Evolutionary conservation across 2,329 filamentous ascomycete species (phyloP).

Genomic region (Ophiostoma populinum): DNA sequence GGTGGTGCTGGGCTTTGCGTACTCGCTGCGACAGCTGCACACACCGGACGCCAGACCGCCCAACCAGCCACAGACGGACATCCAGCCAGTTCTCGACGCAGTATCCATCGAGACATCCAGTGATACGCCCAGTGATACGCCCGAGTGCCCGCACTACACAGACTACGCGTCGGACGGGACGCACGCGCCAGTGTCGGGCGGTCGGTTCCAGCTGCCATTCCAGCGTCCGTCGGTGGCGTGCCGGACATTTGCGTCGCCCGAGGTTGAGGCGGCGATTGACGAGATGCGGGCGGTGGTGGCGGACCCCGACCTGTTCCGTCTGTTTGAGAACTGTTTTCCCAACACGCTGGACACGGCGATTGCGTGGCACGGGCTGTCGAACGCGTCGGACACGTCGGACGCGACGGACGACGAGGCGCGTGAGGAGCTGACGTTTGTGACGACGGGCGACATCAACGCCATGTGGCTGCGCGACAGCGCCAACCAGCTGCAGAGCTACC

Average conservation of each 20-base stretch:
- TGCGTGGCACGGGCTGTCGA: constrained; percentile 8
- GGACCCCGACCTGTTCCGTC: constrained; percentile 44
- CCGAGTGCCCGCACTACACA: constrained; percentile 12
- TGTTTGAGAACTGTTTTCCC: constrained; percentile 62
- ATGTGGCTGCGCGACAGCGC: constrained; percentile 68
- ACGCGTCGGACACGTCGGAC: too few relatives aligned
- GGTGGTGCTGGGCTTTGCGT: too few relatives aligned
- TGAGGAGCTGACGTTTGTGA: constrained; percentile 55
- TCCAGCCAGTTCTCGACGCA: too few relatives aligned
- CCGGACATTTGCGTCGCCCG: constrained; percentile 52
- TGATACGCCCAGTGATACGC: background rate
- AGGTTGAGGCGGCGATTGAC: constrained; percentile 51
- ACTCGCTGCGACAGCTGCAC: too few relatives aligned
- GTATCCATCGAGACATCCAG: too few relatives aligned
- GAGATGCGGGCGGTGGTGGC: constrained; percentile 16
- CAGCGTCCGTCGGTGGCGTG: constrained; percentile 46
- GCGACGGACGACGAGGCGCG: too few relatives aligned
- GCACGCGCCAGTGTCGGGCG: constrained; percentile 17
- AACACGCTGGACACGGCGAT: constrained; percentile 36
- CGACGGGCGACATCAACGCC: constrained; percentile 23
- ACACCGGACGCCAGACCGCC: too few relatives aligned
- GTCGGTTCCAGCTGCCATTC: constrained; percentile 17
- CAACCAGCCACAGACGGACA: background rate
- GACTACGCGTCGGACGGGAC: constrained; percentile 14
- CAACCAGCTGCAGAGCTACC: constrained; percentile 49